phyloP scores from a whole-genome alignment of 495 filamentous ascomycete genomes.

The Daldinia vernicosa region DNA sequence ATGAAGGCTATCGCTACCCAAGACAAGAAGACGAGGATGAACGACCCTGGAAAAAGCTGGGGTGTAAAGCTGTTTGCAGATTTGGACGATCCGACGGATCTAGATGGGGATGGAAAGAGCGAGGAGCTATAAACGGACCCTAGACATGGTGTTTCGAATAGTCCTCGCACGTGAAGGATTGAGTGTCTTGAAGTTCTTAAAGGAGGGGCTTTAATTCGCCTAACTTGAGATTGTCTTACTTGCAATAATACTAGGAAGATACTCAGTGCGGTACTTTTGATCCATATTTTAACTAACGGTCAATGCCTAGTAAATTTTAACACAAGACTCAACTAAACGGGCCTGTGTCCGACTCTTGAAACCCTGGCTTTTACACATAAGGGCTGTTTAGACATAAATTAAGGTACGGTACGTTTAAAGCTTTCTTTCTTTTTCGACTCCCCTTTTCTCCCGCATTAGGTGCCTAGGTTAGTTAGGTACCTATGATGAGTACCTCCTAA shows the following conservation, averaged over 20 bases:
- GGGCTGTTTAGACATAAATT: neutral
- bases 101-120: conserved; percentile 11
- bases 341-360: too few species aligned
- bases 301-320: neutral
- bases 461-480: too few species aligned
- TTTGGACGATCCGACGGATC: conserved; percentile 50
- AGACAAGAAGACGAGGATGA: conserved; percentile 68
- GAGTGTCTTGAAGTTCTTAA: neutral
- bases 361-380: too few species aligned
- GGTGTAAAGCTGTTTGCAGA: conserved; percentile 67
- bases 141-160: neutral
- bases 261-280: neutral
- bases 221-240: neutral
- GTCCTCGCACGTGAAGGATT: neutral
- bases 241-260: neutral
- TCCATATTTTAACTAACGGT: neutral
- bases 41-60: conserved; percentile 65
- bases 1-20: conserved; percentile 61
- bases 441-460: too few species aligned
- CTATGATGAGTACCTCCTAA: neutral
- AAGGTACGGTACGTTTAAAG: neutral
- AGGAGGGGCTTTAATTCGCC: too few species aligned
- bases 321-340: neutral
- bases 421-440: too few species aligned
- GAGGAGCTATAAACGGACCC: conserved; percentile 22